A percentile compares a stretch with the other conserved stretches of the same genome.
phyloP scores from a whole-genome alignment of 371 early-diverging fungal species.

The Mucor indicus region DNA sequence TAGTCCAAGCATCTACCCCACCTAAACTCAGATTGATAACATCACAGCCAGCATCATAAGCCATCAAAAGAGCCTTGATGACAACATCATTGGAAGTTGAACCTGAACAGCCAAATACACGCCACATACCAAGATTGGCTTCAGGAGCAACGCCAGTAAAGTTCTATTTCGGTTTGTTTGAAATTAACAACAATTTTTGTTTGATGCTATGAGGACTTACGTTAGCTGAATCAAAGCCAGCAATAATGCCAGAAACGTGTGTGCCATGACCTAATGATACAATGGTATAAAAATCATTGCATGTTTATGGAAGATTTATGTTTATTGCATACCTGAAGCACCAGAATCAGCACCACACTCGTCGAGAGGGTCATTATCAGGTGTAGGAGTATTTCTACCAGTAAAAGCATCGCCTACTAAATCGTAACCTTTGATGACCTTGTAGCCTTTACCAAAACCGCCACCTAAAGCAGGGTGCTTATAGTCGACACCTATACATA shows the following conservation, averaged over 20 bases:
- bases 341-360: conserved; percentile 18
- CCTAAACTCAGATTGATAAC: conserved; percentile 78
- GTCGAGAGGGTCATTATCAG: conserved; percentile 17
- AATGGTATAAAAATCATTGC: neutral
- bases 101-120: conserved; percentile 70
- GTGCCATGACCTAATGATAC: conserved; percentile 50
- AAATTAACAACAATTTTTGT: too few species aligned
- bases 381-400: conserved; percentile 5
- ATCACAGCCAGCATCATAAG: conserved; percentile 57
- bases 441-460: conserved; percentile 58
- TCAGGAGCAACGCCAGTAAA: conserved; percentile 68
- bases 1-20: conserved; percentile 56
- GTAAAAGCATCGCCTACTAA: conserved; percentile 45
- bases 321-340: too few species aligned
- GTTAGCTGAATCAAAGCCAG: conserved; percentile 41
- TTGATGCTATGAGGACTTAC: conserved; percentile 22
- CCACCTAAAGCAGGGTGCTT: conserved; percentile 71
- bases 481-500: conserved; percentile 49
- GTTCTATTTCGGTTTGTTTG: conserved; percentile 20
- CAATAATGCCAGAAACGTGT: conserved; percentile 68
- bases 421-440: conserved; percentile 58
- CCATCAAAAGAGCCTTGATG: conserved; percentile 62
- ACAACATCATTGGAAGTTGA: conserved; percentile 63
- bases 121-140: conserved; percentile 58
- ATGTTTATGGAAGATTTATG: neutral